Evolutionary conservation across 306 rosid species (phyloP).

Genomic region (peach (Prunus persica)): Prunus_persica_NCBIv2 NC_034012.1:12433501-12434000

Average conservation of each 20-base stretch:
- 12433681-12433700: slow-evolving; percentile 39
- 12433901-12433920: slow-evolving; percentile 30
- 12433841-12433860: slow-evolving; percentile 37
- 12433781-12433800: slow-evolving; percentile 47
- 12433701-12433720: slow-evolving; percentile 48
- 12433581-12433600: slow-evolving; percentile 41
- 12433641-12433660: slow-evolving; percentile 39
- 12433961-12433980: slow-evolving; percentile 52
- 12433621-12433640: slow-evolving; percentile 55
- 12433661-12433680: slow-evolving; percentile 35
- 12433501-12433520: slow-evolving; percentile 56
- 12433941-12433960: slow-evolving; percentile 33
- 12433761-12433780: slow-evolving; percentile 38
- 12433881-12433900: slow-evolving; percentile 38
- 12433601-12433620: slow-evolving; percentile 47
- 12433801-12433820: slow-evolving; percentile 84
- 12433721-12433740: slow-evolving; percentile 36
- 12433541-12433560: slow-evolving; percentile 75
- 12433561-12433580: slow-evolving; percentile 66
- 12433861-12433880: slow-evolving; percentile 40
- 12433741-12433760: slow-evolving; percentile 35
- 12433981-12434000: slow-evolving; percentile 50
- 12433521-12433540: slow-evolving; percentile 42
- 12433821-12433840: slow-evolving; percentile 64
- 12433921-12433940: slow-evolving; percentile 38